These are phyloP conservation scores for Candida glaebosa DNA, from an alignment of 805 yeast species.

Conservation along the genomic window DNA sequence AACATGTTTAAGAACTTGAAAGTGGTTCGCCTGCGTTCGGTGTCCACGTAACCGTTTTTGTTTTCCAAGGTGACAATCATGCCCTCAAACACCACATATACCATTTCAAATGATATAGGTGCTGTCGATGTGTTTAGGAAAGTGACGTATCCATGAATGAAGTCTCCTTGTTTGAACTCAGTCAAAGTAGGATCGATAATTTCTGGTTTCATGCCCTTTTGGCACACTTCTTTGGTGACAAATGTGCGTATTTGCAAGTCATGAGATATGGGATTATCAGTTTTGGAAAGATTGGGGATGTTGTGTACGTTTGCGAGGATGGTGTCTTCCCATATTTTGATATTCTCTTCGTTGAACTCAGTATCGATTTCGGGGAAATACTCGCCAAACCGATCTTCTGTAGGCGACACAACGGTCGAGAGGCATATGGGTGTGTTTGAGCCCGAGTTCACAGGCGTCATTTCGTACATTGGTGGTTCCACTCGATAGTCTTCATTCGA, in stretches of 20 bases:
- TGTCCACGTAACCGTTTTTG: conserved; percentile 23
- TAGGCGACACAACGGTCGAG: conserved; percentile 11
- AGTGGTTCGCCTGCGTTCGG: conserved; percentile 24
- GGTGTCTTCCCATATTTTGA: conserved; percentile 38
- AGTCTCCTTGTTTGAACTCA: conserved; percentile 41
- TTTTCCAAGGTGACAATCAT: conserved; percentile 23
- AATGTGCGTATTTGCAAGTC: conserved; percentile 29
- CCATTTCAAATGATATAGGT: conserved; percentile 42
- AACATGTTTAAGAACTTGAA: conserved; percentile 41
- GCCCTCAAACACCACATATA: conserved; percentile 43
- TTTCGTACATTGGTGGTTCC: conserved; percentile 39
- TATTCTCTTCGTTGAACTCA: conserved; percentile 22
- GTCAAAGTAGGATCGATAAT: conserved; percentile 27
- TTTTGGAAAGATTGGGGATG: conserved; percentile 31
- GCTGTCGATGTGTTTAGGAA: conserved; percentile 24
- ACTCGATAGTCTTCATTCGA: conserved; percentile 36
- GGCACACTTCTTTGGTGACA: conserved; percentile 38
- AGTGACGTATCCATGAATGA: conserved; percentile 42
- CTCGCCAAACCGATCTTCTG: conserved; percentile 13
- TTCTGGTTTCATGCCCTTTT: conserved; percentile 35
- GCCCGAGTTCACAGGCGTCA: conserved; percentile 19
- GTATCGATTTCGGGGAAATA: conserved; percentile 14
- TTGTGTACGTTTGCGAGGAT: conserved; percentile 41
- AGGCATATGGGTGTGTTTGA: conserved; percentile 10
- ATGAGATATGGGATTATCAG: conserved; percentile 25